Conservation (phyloP, 495 filamentous ascomycete genomes). For the Penicillium coffeae region DNA sequence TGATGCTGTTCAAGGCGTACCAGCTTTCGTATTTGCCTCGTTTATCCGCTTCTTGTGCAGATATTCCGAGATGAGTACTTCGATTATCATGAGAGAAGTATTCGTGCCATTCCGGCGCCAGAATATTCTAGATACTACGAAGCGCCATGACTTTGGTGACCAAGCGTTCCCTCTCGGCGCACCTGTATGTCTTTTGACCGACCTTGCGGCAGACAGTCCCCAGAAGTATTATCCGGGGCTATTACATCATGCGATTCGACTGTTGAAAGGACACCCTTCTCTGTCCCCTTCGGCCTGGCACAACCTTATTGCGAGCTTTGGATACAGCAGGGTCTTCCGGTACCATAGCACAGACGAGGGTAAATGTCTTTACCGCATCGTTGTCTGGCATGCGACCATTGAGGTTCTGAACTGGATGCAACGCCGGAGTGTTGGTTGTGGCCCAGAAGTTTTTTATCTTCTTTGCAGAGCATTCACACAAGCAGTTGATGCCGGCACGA, state of each 20-base stretch:
- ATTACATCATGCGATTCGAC: slow-evolving; percentile 41
- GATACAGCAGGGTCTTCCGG: slow-evolving; percentile 15
- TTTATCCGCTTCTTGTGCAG: slow-evolving; percentile 48
- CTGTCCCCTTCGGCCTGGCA: slow-evolving; percentile 39
- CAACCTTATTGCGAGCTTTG: slow-evolving; percentile 29
- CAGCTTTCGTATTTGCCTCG: slow-evolving; percentile 42
- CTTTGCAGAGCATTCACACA: slow-evolving; percentile 45
- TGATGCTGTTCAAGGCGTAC: slow-evolving; percentile 26
- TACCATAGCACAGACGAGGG: slow-evolving; percentile 12
- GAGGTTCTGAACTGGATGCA: slow-evolving; percentile 38
- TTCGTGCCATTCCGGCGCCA: slow-evolving; percentile 23
- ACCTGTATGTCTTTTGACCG: background rate
- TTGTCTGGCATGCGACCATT: slow-evolving; percentile 42
- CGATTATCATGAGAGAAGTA: slow-evolving; percentile 11
- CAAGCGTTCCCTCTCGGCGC: background rate
- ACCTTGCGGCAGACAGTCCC: background rate
- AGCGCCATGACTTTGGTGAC: background rate
- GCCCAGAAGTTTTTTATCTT: slow-evolving; percentile 39
- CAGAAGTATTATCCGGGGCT: slow-evolving; percentile 19
- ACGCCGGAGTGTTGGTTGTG: slow-evolving; percentile 32
- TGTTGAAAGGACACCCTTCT: slow-evolving; percentile 32
- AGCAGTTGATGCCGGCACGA: slow-evolving; percentile 33
- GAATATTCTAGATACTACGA: background rate
- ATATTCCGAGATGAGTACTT: slow-evolving; percentile 12
- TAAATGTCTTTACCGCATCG: slow-evolving; percentile 26